These are phyloP conservation scores for Cyclotella distinguenda DNA, from an alignment of 108 stramenopile genomes.

Conservation along the genomic window DNA sequence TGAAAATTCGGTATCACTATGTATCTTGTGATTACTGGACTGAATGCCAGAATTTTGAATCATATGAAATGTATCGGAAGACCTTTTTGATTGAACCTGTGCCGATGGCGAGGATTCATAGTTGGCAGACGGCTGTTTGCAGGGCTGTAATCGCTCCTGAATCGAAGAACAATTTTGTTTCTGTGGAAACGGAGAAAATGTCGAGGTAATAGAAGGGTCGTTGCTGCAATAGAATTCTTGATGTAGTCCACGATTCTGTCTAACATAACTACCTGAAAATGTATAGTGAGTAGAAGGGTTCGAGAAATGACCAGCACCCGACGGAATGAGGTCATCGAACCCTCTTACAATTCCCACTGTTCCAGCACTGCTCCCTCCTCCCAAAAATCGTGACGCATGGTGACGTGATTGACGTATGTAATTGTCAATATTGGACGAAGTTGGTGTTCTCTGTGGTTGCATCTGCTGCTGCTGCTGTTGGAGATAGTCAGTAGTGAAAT, in stretches of 20 bases:
- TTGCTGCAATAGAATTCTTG: too few species aligned
- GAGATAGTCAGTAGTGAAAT: conserved; percentile 41
- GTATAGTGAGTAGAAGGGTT: conserved; percentile 9
- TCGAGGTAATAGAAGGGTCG: too few species aligned
- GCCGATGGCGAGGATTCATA: neutral
- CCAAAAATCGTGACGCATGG: conserved; percentile 53
- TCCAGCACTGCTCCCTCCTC: neutral
- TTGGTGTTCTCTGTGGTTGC: neutral
- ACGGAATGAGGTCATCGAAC: conserved; percentile 23
- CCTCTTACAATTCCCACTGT: conserved; percentile 4
- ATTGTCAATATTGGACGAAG: conserved; percentile 42
- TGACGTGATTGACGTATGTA: conserved; percentile 77
- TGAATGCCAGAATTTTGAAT: neutral
- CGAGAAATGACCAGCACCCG: conserved; percentile 6
- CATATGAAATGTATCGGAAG: neutral
- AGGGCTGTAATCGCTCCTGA: neutral
- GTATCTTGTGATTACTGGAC: neutral
- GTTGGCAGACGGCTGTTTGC: neutral
- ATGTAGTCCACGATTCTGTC: neutral
- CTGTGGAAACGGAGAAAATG: neutral
- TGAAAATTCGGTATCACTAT: too few species aligned
- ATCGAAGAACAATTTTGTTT: neutral
- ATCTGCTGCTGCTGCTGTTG: conserved; percentile 8
- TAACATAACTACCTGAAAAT: conserved; percentile 4
- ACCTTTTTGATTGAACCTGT: neutral